A percentile compares a stretch with the other conserved stretches of the same genome.
phyloP scores from a whole-genome alignment of 1,284 basidiomycete species.

The Ustilago bromivora region DNA sequence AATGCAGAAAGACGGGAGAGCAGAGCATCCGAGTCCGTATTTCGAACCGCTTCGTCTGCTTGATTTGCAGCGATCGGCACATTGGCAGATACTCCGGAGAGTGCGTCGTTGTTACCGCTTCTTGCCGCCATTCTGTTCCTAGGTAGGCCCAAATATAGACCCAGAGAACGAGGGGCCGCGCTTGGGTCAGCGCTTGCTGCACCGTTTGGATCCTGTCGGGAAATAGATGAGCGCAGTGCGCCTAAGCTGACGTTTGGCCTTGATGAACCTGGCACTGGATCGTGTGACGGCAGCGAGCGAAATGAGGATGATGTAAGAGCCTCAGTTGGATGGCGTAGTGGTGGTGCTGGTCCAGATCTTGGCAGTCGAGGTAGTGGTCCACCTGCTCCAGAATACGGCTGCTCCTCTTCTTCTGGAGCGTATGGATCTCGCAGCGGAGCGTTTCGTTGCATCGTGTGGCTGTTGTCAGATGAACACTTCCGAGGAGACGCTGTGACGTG shows the following conservation, averaged over 20 bases:
- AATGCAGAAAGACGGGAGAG: conserved; percentile 77
- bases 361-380: conserved; percentile 17
- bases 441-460: conserved; percentile 10
- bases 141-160: conserved; percentile 39
- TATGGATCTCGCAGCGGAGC: conserved; percentile 21
- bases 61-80: conserved; percentile 6
- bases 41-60: conserved; percentile 76
- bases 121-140: conserved; percentile 10
- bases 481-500: not conserved
- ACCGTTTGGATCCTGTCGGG: not conserved
- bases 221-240: not conserved
- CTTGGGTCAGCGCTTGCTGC: not conserved
- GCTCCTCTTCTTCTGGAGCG: conserved; percentile 21
- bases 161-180: conserved; percentile 7
- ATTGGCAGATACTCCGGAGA: not conserved
- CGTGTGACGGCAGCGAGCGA: not conserved
- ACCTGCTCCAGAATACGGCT: conserved; percentile 4
- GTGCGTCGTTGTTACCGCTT: not conserved
- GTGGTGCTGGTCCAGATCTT: conserved; percentile 3
- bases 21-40: conserved; percentile 81
- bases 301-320: not conserved
- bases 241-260: conserved; percentile 3
- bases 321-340: not conserved
- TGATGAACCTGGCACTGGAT: not conserved
- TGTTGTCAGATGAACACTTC: too few species aligned